phyloP scores from a whole-genome alignment of 495 filamentous ascomycete genomes.

The Aspergillus sparsus region DNA sequence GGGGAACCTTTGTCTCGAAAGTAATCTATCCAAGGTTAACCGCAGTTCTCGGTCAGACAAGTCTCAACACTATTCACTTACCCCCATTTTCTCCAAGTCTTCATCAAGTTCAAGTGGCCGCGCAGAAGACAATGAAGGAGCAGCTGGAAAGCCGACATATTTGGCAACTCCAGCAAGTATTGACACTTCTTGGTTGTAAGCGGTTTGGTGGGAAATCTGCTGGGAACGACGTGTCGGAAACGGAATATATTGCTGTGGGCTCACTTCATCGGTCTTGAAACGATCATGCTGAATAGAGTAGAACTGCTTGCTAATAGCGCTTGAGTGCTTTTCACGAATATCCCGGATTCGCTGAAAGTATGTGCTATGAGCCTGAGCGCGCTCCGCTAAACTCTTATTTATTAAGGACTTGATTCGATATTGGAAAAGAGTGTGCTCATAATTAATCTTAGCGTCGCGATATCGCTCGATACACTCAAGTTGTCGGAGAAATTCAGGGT shows the following conservation, averaged over 20 bases:
- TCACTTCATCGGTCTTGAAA: conserved; percentile 75
- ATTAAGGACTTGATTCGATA: conserved; percentile 72
- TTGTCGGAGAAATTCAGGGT: conserved; percentile 85
- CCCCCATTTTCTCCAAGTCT: conserved; percentile 86
- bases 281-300: conserved; percentile 91
- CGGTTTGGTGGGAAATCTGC: conserved; percentile 74
- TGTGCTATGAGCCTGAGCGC: conserved; percentile 80
- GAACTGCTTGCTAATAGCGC: conserved; percentile 78
- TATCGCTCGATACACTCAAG: conserved; percentile 79
- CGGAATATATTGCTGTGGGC: conserved; percentile 74
- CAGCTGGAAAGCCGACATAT: conserved; percentile 92
- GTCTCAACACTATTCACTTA: conserved; percentile 51
- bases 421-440: conserved; percentile 68
- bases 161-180: conserved; percentile 88
- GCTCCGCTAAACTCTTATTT: conserved; percentile 72
- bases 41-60: background rate
- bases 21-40: conserved; percentile 39
- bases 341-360: conserved; percentile 83
- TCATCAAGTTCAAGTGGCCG: conserved; percentile 75
- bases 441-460: conserved; percentile 73
- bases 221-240: conserved; percentile 71
- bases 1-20: conserved; percentile 34
- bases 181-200: conserved; percentile 92
- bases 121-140: conserved; percentile 74
- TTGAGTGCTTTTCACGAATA: conserved; percentile 75